These are phyloP conservation scores for Saccharomycopsis fodiens DNA, from an alignment of 805 yeast genomes.

Conservation along the genomic window DNA sequence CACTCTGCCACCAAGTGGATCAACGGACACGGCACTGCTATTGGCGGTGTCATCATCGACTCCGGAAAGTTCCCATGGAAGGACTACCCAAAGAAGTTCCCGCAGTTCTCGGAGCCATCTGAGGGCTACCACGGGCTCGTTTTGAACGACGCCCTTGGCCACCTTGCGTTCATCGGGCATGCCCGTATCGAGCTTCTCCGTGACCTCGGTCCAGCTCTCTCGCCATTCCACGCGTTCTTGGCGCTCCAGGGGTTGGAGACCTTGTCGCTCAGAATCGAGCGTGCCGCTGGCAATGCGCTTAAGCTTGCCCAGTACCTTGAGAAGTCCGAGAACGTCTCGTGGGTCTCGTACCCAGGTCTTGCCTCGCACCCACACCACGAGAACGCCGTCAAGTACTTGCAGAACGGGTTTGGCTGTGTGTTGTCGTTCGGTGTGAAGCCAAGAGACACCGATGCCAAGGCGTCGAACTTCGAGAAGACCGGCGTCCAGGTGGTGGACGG, in stretches of 20 bases:
- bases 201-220: constrained; percentile 85
- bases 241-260: constrained; percentile 91
- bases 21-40: constrained; percentile 94
- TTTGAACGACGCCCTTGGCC: constrained; percentile 75
- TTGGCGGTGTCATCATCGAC: constrained; percentile 87
- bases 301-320: constrained; percentile 74
- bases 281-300: constrained; percentile 80
- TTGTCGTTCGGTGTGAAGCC: constrained; percentile 82
- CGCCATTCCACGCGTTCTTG: constrained; percentile 84
- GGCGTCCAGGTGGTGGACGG: constrained; percentile 81
- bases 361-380: constrained; percentile 71
- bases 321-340: constrained; percentile 61
- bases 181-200: constrained; percentile 79
- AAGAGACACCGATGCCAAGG: constrained; percentile 37
- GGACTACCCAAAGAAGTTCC: constrained; percentile 77
- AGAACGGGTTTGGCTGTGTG: constrained; percentile 78
- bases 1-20: constrained; percentile 98
- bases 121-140: constrained; percentile 91
- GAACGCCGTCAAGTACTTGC: constrained; percentile 74
- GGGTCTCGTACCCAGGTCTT: constrained; percentile 93
- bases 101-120: constrained; percentile 85
- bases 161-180: constrained; percentile 70
- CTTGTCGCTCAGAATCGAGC: constrained; percentile 84
- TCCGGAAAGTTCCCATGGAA: constrained; percentile 91
- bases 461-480: constrained; percentile 60